A percentile compares a stretch with the other conserved stretches of the same genome.
phyloP scores from a whole-genome alignment of 78 protist species.

The Pigoraptor vietnamica region DNA sequence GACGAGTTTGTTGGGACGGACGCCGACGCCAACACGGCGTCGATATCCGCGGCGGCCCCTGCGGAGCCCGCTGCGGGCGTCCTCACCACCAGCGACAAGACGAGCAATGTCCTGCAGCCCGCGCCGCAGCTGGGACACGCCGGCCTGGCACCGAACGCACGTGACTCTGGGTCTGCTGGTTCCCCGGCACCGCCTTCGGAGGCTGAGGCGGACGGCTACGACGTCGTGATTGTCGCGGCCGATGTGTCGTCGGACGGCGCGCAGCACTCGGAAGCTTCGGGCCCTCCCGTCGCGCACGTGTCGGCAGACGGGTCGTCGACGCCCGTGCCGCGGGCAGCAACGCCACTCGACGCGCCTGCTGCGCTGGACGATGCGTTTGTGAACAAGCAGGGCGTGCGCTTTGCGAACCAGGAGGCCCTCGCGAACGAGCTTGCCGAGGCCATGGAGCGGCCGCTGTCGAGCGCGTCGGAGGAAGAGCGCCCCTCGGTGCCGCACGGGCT shows the following conservation, averaged over 20 bases:
- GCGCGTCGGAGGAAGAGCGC: background rate
- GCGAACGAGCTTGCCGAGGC: background rate
- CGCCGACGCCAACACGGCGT: background rate
- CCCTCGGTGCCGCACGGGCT: background rate
- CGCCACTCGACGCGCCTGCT: background rate
- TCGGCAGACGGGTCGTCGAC: background rate
- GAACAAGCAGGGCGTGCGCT: background rate
- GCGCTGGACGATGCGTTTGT: background rate
- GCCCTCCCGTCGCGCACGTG: background rate
- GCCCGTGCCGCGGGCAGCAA: background rate
- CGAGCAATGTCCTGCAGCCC: background rate
- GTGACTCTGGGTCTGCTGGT: background rate
- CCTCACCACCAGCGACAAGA: background rate
- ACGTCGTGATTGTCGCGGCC: background rate
- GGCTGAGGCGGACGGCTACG: background rate
- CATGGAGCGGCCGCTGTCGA: background rate
- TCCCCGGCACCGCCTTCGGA: background rate
- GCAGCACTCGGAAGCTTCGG: too few species aligned
- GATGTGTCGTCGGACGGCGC: background rate
- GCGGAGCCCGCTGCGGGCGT: background rate
- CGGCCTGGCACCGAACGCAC: too few species aligned
- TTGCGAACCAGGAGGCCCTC: background rate
- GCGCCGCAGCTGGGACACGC: background rate
- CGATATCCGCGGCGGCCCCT: background rate
- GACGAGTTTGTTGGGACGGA: background rate